Conservation (phyloP, 495 filamentous ascomycete genomes). For the Aspergillus wentii region DNA sequence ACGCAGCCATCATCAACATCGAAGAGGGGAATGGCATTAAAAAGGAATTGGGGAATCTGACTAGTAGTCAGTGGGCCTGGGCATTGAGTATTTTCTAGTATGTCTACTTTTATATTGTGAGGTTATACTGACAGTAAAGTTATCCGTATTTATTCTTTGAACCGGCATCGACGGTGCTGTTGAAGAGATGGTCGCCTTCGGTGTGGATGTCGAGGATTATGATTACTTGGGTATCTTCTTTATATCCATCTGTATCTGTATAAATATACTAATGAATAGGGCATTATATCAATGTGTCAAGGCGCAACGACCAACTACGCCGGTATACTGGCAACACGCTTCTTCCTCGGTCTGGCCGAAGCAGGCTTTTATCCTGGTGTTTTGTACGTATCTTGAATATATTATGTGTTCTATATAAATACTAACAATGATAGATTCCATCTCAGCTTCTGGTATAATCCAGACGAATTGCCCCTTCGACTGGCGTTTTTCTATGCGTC, state of each 20-base stretch:
- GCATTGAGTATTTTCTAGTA: constrained; percentile 37
- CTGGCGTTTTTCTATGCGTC: constrained; percentile 34
- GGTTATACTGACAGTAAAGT: no score
- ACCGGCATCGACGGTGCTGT: constrained; percentile 31
- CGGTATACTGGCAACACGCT: constrained; percentile 37
- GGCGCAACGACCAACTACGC: constrained; percentile 30
- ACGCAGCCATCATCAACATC: constrained; percentile 44
- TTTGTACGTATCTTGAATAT: no score
- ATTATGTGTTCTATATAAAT: no score
- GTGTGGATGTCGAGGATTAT: constrained; percentile 42
- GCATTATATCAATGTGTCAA: no score
- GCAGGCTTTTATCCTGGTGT: constrained; percentile 36
- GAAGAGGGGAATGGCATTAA: constrained; percentile 39
- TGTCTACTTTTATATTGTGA: no score
- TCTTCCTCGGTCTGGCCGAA: constrained; percentile 35
- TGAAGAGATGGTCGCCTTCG: constrained; percentile 29
- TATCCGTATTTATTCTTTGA: constrained; percentile 44
- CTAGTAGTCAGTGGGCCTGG: constrained; percentile 35
- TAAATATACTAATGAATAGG: no score
- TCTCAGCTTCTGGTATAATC: constrained; percentile 39
- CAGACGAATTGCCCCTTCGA: constrained; percentile 28
- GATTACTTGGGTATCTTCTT: constrained; percentile 37
- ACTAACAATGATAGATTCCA: no score
- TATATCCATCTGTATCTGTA: constrained; percentile 29
- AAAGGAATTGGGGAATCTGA: constrained; percentile 36